Base-by-base conservation (phyloP, 148 eudicot genomes). In the Arctostaphylos glauca region DNA sequence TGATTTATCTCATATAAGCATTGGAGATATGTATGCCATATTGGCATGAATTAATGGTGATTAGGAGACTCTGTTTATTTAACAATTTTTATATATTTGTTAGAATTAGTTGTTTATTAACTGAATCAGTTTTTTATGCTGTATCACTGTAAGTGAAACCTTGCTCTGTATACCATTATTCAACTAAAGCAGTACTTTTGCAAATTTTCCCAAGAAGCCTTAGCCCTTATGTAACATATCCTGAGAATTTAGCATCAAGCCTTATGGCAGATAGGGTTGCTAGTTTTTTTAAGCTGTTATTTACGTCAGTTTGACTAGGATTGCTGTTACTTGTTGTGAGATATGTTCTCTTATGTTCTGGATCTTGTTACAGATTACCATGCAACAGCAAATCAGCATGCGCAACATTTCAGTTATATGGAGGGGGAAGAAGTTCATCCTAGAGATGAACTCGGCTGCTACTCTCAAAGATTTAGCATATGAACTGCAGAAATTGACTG, bases 391-490 rank as follows among this genome's bases (percentile, higher is more conserved):
- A 58, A 86, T 82, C 78, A 84, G 80, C 55, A 79, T 47, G 58
- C 56, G 54, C 60, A 83, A 80, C 72, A 87, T 90, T 71, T 76
- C 87, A 53, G 86, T 91, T 85, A 79, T 87, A 76, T 95, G 98
- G 98, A 91, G 96, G 87, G 94, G 93, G 71, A 91, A 87, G 78
- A 94, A 88, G 81, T 87, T 89, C 76, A 50, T 78, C 64, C 48
- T 94, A 73, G 87, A 88, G 83, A 85, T 91, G 83, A 87, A 89
- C 81, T 81, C 87, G 46, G 85, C 81, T 80, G 89, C 94, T 75
- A 83, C 92, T 66, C 90, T 95, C 47, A 86, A 84, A 85, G 93
- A 91, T 70, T 85, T 95, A 70, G 98, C 98, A 50, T 84, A 85
- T 18, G 88, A 90, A 77, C 87, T 95, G 79, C 93, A 81, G 84